phyloP scores from a whole-genome alignment of 495 filamentous ascomycete species.

The Penicillium pulvis region DNA sequence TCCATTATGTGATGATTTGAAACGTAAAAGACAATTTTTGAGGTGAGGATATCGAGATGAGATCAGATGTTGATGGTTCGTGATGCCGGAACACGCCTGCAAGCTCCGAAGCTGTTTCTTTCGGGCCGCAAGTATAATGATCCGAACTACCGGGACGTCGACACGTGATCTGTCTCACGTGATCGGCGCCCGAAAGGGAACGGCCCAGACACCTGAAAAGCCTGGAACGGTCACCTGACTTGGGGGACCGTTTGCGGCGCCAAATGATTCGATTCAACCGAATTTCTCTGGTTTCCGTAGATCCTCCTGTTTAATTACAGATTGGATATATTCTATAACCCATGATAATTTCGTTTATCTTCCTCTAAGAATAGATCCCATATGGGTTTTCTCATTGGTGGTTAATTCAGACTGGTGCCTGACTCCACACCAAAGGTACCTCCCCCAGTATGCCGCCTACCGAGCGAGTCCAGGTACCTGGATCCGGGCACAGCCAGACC shows the following conservation, averaged over 20 bases:
- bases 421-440: background rate
- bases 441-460: background rate
- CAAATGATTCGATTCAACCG: background rate
- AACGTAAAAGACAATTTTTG: constrained; percentile 1
- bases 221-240: background rate
- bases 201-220: background rate
- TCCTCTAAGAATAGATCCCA: background rate
- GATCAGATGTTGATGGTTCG: constrained; percentile 6
- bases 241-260: background rate
- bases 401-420: background rate
- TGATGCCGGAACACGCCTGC: constrained; percentile 18
- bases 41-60: background rate
- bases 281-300: background rate
- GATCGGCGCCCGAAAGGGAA: background rate
- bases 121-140: constrained; percentile 23
- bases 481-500: constrained; percentile 4
- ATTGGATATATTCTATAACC: no score
- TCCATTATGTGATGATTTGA: constrained; percentile 45
- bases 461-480: constrained; percentile 4
- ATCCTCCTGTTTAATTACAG: no score
- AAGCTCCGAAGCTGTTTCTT: constrained; percentile 44
- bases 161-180: constrained; percentile 16
- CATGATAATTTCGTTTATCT: no score
- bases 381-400: background rate
- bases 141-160: constrained; percentile 4